Percentiles rank a stretch among this genome's conserved stretches.
These are phyloP conservation scores for Cicer bijugum DNA, from an alignment of 306 rosid genomes.

Conservation along the genomic window DNA sequence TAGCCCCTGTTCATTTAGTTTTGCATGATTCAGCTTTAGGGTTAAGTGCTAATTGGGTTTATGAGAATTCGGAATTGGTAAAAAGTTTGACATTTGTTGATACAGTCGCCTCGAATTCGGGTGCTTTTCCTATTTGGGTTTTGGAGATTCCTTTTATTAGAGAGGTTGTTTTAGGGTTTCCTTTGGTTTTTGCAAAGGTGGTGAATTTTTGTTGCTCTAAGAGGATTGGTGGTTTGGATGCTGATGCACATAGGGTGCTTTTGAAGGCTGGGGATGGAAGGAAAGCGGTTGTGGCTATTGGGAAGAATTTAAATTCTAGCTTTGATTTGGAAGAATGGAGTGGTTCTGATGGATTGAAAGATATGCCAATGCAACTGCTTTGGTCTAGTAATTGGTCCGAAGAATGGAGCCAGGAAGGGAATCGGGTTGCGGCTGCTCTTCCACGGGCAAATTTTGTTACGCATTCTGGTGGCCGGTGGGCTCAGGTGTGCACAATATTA, in stretches of 20 bases:
- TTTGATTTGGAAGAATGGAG: conserved; percentile 90
- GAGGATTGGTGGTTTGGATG: conserved; percentile 54
- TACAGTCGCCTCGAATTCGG: conserved; percentile 46
- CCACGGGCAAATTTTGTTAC: conserved; percentile 66
- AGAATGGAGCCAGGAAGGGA: conserved; percentile 84
- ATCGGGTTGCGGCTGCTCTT: conserved; percentile 66
- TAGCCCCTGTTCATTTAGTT: conserved; percentile 87
- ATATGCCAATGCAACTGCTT: conserved; percentile 72
- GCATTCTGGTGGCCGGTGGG: conserved; percentile 89
- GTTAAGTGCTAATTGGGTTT: conserved; percentile 69
- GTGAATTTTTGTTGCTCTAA: conserved; percentile 67
- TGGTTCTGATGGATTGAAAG: conserved; percentile 68
- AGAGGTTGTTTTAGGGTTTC: conserved; percentile 69
- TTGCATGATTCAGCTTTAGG: conserved; percentile 85
- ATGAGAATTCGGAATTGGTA: conserved; percentile 61
- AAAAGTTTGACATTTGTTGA: conserved; percentile 90
- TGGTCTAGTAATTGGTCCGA: conserved; percentile 84
- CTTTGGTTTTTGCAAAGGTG: conserved; percentile 54
- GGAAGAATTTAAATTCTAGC: conserved; percentile 77
- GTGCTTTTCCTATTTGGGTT: conserved; percentile 74
- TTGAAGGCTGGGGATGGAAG: conserved; percentile 74
- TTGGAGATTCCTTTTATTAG: conserved; percentile 68
- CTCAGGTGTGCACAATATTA: conserved; percentile 63
- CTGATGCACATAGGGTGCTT: conserved; percentile 70
- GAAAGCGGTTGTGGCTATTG: conserved; percentile 68